Percentiles rank a stretch among this genome's conserved stretches.
Conservation (phyloP, 1,284 basidiomycete genomes). For the Sphagnurus paluster region DNA sequence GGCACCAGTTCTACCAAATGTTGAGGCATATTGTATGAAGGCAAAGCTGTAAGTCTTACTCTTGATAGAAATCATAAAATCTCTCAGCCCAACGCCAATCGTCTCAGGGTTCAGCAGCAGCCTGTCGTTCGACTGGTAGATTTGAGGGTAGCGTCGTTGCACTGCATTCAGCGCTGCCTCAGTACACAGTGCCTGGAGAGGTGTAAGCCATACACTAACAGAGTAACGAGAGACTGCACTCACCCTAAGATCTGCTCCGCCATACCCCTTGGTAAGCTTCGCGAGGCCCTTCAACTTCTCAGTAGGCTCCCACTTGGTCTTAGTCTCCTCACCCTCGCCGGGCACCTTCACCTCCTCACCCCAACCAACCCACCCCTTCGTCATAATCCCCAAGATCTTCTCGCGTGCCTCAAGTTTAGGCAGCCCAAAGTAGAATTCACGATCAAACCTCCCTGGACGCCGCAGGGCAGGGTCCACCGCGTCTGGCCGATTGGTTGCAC, state of each 20-base stretch:
- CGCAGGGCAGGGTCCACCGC: conserved; percentile 95
- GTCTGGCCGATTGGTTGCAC: conserved; percentile 97
- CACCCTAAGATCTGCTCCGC: conserved; percentile 94
- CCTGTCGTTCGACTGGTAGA: conserved; percentile 91
- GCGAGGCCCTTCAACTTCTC: conserved; percentile 62
- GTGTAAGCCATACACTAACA: conserved; percentile 4
- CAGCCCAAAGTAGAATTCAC: conserved; percentile 98
- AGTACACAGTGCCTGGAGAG: conserved; percentile 82
- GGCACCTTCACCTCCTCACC: conserved; percentile 47
- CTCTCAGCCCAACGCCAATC: conserved; percentile 84
- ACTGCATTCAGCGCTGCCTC: conserved; percentile 97
- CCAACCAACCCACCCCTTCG: conserved; percentile 88
- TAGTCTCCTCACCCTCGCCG: conserved; percentile 37
- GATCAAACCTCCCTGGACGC: conserved; percentile 94
- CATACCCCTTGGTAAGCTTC: conserved; percentile 95
- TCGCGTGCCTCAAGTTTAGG: conserved; percentile 85
- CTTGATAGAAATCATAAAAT: conserved; percentile 98
- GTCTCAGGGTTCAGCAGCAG: conserved; percentile 85
- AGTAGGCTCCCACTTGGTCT: conserved; percentile 31
- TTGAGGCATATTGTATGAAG: conserved; percentile 3
- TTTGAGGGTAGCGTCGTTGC: conserved; percentile 95
- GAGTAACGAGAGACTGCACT: conserved; percentile 25
- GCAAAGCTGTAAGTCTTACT: conserved; percentile 52
- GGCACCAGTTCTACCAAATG: conserved; percentile 77
- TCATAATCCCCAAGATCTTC: conserved; percentile 92